Base-by-base conservation (phyloP, 345 rosid species). In the Crucihimalaya himalaica region DNA sequence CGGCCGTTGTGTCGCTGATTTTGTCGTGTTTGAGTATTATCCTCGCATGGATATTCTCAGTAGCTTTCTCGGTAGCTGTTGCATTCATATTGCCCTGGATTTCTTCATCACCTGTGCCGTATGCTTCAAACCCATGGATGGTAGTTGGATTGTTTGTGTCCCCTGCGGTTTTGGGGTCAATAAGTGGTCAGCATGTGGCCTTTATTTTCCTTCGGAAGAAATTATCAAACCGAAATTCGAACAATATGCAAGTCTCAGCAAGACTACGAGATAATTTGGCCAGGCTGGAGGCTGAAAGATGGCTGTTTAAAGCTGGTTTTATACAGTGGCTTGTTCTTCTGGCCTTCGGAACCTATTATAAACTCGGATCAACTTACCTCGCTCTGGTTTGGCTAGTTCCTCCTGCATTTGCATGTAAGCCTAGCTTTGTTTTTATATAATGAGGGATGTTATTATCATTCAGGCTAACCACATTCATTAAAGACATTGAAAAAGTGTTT, bases 381-480 rank as follows among this genome's bases (percentile, higher is more conserved):
- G 97, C 99, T 43, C 81, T 95, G 23, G 81, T 85, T 75, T 95
- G 97, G 97, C 85, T 95, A 35, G 85, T 80, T 82, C 88, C 93
- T 23, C 99, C 99, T n/a, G 93, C 96, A 68, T 89, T 92, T 83
- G 83, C 99, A 75, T 95, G 99, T 95, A 87, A 95, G 96, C 75
- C 63, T 46, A 42, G 47, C 37, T 76, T 55, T 63, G 37, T 50
- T 37, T 15, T 58, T 12, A 5, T 28, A 46, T 20, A 45, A 45
- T 40, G 35, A 74, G 35, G 52, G 34, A 47, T 74, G 6, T 28
- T 48, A 20, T 31, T 48, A 15, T 58, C 34, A 31, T 48, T 37
- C 29, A 58, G 53, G 47, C 51, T 35, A 46, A 43, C 29, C 57
- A 8, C 53, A n/a, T 61, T 50, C 60, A 18, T 63, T 53, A 20